Base-by-base conservation (phyloP, 2,329 filamentous ascomycete genomes). In the Cyphellophora europaea region DNA sequence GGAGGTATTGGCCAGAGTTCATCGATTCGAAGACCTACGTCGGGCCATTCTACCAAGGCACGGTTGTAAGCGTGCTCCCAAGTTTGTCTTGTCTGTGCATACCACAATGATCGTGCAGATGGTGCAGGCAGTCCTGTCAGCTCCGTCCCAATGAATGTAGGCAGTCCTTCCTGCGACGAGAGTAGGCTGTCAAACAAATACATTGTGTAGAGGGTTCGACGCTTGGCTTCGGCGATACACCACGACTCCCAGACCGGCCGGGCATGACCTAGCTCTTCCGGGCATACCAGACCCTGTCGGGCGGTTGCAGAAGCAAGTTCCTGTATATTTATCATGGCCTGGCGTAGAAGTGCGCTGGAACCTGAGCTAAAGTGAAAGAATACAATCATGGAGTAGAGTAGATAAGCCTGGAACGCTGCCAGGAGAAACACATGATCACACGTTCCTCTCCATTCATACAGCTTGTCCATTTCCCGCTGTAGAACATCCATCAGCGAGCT, bases 181-280 rank as follows among this genome's bases (percentile, higher is more conserved):
- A 72, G 60, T 0, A 71, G 48, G 27, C 62, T 71, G 38, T 70
- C 68, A 28, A 75, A 65, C 3, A 75, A 51, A 36, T 73, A 74
- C 61, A 72, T 67, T 0, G 59, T 56, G 38, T 61, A 72, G 0
- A 76, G 40, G 0, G 67, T 64, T 3, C 72, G 59, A 2, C 71
- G 58, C 40, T 72, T 75, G 0, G 71, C 59, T 28, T 71, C 67
- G 0, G 63, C 63, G 1, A 70, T 49, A 4, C 73, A 63, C 72
- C 72, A 76, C 1, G 58, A 53, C 37, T 72, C 68, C 71, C 71
- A 73, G 5, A 36, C 51, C 0, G 71, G 71, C 2, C 61, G 57
- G 0, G 48, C 39, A 1, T 51, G 51, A 2, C 53, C 37, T 11
- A 53, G 47, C 36, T 73, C 70, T 1, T 61, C 60, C 0, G 41